Base-by-base conservation (phyloP, 306 rosid genomes). In the Cotoneaster glaucophyllus region DNA sequence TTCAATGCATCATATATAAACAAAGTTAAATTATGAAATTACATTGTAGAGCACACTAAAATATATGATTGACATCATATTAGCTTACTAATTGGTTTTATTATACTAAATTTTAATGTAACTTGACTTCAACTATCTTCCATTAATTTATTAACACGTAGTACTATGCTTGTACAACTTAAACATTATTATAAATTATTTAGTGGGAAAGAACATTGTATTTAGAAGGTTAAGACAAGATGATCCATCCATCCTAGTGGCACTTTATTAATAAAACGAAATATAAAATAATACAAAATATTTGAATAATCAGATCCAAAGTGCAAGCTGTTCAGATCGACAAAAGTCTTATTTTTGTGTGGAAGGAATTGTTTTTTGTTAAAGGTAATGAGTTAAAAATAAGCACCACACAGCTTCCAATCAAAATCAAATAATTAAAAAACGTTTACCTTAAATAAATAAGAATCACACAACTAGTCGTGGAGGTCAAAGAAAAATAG, bases 251-350 rank as follows among this genome's bases (percentile, higher is more conserved):
- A 22, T 10, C 53, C 62, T 22, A 69, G 39, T 53, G 65, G 72
- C 29, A 37, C 62, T 29, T 64, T 26, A 64, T 75, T 21, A 75
- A 24, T 32, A 28, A 64, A 63, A 56, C 34, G 2, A n/a, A 57
- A 72, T 9, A 12, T 24, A 44, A 37, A 37, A 11, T 15, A 31
- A 22, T 3, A 25, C 28, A 54, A 32, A 32, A 28, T 25, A 75
- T 31, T 53, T 11, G n/a, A 75, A 11, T 52, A 66, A 56, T 53
- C 37, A n/a, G 50, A 76, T 32, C 72, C 66, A 25, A 52, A 76
- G 73, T 75, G 72, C 73, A 34, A 66, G 69, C 19, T 26, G 77
- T 59, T 73, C 43, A 32, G 58, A 41, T 41, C 29, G 58, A 73
- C 58, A 73, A 26, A 39, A 41, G 37, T 71, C 50, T 8, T 24